phyloP scores from a whole-genome alignment of 2,329 filamentous ascomycete genomes.

The Tolypocladium amazonense region DNA sequence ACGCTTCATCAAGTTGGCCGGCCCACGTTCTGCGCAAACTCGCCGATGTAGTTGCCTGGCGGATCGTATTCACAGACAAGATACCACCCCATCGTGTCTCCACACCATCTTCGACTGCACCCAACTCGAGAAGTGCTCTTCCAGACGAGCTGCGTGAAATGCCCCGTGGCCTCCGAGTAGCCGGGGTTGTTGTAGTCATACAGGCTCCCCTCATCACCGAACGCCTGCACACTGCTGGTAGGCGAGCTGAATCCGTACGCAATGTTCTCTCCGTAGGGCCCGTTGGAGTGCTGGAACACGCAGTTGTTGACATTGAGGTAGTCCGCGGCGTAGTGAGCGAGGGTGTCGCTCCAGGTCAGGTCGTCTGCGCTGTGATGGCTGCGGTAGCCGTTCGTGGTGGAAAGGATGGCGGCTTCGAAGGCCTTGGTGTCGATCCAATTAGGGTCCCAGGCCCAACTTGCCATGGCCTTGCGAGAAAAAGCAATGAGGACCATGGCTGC shows the following conservation, averaged over 20 bases:
- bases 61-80: constrained; percentile 64
- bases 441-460: not conserved
- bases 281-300: constrained; percentile 44
- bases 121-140: constrained; percentile 49
- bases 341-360: constrained; percentile 55
- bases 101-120: constrained; percentile 36
- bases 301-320: constrained; percentile 35
- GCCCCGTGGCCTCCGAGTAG: constrained; percentile 51
- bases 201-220: constrained; percentile 42
- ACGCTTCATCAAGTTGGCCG: not conserved
- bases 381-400: constrained; percentile 58
- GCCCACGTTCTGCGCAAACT: constrained; percentile 29
- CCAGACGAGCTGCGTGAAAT: constrained; percentile 69
- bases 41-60: constrained; percentile 48
- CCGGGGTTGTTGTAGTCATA: constrained; percentile 50
- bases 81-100: constrained; percentile 44
- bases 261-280: constrained; percentile 65
- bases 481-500: not conserved
- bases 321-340: constrained; percentile 40
- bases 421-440: constrained; percentile 2
- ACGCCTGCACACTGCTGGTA: constrained; percentile 49
- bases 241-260: constrained; percentile 55
- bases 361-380: constrained; percentile 46
- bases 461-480: not conserved
- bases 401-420: constrained; percentile 47